phyloP scores from a whole-genome alignment of 768 basidiomycete genomes.

The Suillus plorans region DNA sequence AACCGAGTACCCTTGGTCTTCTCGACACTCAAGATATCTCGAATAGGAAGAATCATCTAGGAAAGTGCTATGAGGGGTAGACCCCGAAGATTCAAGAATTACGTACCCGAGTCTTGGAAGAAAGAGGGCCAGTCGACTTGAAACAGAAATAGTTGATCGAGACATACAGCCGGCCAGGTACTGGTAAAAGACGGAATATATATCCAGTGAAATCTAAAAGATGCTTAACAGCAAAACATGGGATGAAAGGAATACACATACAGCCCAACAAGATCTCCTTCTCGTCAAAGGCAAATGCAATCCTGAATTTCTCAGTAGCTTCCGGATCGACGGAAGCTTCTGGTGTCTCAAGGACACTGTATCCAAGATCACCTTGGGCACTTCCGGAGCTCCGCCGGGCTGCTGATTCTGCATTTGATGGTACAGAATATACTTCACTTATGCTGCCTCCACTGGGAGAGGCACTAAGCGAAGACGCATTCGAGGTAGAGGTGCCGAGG shows the following conservation, averaged over 20 bases:
- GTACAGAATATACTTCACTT: slow-evolving; percentile 60
- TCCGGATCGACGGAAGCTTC: slow-evolving; percentile 62
- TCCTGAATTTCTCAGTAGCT: slow-evolving; percentile 71
- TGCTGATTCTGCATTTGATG: slow-evolving; percentile 16
- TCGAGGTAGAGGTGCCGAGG: slow-evolving; percentile 34
- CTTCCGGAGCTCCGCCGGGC: slow-evolving; percentile 26
- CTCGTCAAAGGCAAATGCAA: slow-evolving; percentile 84
- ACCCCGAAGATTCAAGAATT: slow-evolving; percentile 2
- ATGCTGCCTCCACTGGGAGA: slow-evolving; percentile 39
- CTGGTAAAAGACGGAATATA: slow-evolving; percentile 85
- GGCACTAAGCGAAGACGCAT: slow-evolving; percentile 22
- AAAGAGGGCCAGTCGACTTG: slow-evolving; percentile 80
- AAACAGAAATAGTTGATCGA: slow-evolving; percentile 96
- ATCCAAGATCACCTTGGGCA: slow-evolving; percentile 60
- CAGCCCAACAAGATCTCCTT: slow-evolving; percentile 86
- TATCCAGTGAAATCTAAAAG: slow-evolving; percentile 89
- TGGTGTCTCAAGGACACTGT: slow-evolving; percentile 80
- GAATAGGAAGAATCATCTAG: slow-evolving; percentile 94
- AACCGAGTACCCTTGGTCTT: slow-evolving; percentile 86
- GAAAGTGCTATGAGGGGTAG: slow-evolving; percentile 4
- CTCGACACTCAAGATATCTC: slow-evolving; percentile 83
- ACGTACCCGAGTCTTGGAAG: slow-evolving; percentile 78
- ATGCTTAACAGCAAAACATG: slow-evolving; percentile 3
- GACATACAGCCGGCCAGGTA: slow-evolving; percentile 84
- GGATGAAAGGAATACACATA: slow-evolving; percentile 42